These are phyloP conservation scores for Lactuca saligna DNA, from an alignment of 129 eudicot genomes.

Conservation along the genomic window DNA sequence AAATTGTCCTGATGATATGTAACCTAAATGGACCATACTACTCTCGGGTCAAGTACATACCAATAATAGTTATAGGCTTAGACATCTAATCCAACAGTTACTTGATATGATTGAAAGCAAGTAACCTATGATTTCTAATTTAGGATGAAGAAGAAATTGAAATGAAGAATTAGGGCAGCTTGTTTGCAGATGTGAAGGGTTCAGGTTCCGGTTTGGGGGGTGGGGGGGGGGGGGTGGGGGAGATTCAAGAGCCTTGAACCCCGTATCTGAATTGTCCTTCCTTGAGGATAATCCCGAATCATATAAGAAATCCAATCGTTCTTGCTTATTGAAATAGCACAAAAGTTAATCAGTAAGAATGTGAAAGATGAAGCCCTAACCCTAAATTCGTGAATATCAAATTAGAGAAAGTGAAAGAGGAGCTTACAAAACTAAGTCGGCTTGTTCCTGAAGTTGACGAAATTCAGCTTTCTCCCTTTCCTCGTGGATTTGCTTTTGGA, in stretches of 20 bases:
- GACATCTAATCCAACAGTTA: neutral
- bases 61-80: too few relatives aligned
- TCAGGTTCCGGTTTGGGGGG: constrained; percentile 35
- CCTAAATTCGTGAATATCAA: constrained; percentile 27
- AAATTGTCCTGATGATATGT: too few relatives aligned
- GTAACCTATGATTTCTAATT: neutral
- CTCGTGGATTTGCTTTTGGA: constrained; percentile 84
- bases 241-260: constrained; percentile 68
- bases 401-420: neutral
- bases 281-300: constrained; percentile 86
- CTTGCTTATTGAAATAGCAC: constrained; percentile 56
- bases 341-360: neutral
- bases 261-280: constrained; percentile 45
- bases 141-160: neutral
- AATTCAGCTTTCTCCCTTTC: constrained; percentile 82
- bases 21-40: too few relatives aligned
- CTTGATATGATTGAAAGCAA: neutral
- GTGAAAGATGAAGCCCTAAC: constrained; percentile 19
- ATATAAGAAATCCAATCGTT: constrained; percentile 85
- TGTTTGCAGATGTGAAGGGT: constrained; percentile 40
- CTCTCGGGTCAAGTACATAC: too few relatives aligned
- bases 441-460: constrained; percentile 88
- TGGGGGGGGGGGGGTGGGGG: neutral
- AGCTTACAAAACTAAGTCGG: constrained; percentile 74
- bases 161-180: constrained; percentile 25